Conservation (phyloP, 441 rosid species). For the Pelargonium myrrhifolium region DNA sequence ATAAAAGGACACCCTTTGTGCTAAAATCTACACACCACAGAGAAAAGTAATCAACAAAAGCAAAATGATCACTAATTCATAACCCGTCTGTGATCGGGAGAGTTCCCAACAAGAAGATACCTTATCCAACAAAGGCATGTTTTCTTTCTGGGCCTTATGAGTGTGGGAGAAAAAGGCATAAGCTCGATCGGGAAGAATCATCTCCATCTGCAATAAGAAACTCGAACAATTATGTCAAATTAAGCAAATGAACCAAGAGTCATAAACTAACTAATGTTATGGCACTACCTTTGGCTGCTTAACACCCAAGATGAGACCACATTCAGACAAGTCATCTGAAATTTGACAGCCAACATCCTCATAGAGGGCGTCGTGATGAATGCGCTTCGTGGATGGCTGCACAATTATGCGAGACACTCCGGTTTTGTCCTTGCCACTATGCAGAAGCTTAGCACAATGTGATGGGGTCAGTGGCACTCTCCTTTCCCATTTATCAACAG, state of each 20-base stretch:
- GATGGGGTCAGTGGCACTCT: conserved; percentile 81
- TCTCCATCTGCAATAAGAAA: conserved; percentile 46
- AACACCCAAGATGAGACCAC: conserved; percentile 62
- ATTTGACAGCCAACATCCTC: conserved; percentile 57
- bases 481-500: conserved; percentile 85
- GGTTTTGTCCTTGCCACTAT: conserved; percentile 52
- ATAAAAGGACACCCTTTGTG: conserved; percentile 60
- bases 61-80: neutral
- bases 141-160: conserved; percentile 87
- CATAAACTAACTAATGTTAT: neutral
- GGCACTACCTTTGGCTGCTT: conserved; percentile 69
- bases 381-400: conserved; percentile 68
- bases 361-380: conserved; percentile 53
- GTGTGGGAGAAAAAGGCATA: conserved; percentile 95
- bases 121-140: conserved; percentile 87
- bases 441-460: conserved; percentile 78
- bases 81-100: too few species aligned
- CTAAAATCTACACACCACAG: conserved; percentile 42
- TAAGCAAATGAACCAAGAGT: neutral
- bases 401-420: conserved; percentile 53
- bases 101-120: conserved; percentile 24
- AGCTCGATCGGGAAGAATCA: conserved; percentile 78
- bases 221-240: neutral
- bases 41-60: conserved; percentile 3
- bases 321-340: conserved; percentile 58